Conservation (phyloP, 768 basidiomycete genomes). For the Rhizopogon vesiculosus region DNA sequence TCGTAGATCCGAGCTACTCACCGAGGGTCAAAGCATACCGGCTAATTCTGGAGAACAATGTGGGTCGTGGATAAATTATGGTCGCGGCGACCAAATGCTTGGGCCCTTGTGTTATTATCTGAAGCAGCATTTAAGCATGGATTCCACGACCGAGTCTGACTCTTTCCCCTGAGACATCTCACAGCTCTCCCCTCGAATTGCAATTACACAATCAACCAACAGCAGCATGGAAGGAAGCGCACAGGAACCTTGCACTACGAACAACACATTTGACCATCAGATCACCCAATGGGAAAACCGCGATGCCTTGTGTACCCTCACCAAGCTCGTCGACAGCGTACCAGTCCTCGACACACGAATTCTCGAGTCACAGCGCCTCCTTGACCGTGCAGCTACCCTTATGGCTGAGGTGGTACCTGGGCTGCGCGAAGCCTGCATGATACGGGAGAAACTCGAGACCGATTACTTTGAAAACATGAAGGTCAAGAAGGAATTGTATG, state of each 20-base stretch:
- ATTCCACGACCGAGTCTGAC: too few relatives aligned
- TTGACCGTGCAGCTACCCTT: conserved; percentile 10
- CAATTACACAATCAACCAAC: too few relatives aligned
- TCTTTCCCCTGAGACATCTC: too few relatives aligned
- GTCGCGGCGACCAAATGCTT: not conserved
- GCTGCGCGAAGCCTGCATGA: conserved; percentile 14
- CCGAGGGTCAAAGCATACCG: not conserved
- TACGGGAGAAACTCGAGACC: conserved; percentile 22
- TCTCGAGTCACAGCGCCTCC: conserved; percentile 14
- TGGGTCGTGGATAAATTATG: too few relatives aligned
- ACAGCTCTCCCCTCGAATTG: too few relatives aligned
- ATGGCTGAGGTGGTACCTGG: conserved; percentile 14
- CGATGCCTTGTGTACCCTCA: conserved; percentile 24
- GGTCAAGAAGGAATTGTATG: conserved; percentile 25
- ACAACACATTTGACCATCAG: not conserved
- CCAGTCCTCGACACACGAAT: conserved; percentile 16
- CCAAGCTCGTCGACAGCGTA: conserved; percentile 15
- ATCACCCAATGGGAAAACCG: conserved; percentile 18
- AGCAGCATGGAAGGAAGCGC: not conserved
- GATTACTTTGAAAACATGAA: conserved; percentile 25
- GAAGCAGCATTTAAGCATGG: too few relatives aligned
- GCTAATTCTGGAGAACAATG: not conserved
- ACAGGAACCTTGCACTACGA: not conserved
- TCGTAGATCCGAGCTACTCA: not conserved
- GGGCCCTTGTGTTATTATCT: not conserved